Percentiles rank a stretch among this genome's conserved stretches.
Conservation (phyloP, 1,284 basidiomycete genomes). For the Hypsizygus ulmarius region DNA sequence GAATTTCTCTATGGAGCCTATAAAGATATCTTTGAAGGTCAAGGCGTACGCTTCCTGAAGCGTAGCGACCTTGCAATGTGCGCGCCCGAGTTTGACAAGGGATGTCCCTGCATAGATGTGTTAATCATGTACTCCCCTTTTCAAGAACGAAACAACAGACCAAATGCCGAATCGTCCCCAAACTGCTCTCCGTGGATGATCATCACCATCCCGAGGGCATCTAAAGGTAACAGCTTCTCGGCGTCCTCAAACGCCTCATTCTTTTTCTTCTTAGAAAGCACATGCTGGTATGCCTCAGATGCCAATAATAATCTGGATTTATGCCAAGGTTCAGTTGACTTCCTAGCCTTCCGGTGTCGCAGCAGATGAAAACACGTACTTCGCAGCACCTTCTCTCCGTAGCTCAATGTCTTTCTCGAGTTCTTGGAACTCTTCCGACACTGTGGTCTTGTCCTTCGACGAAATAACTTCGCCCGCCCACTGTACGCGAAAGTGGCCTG, state of each 20-base stretch:
- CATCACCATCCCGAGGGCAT: constrained; percentile 83
- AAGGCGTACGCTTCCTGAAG: constrained; percentile 78
- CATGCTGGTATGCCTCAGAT: constrained; percentile 59
- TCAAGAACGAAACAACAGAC: constrained; percentile 35
- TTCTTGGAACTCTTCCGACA: constrained; percentile 63
- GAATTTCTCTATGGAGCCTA: constrained; percentile 61
- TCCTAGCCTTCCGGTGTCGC: neutral
- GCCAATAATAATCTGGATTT: constrained; percentile 54
- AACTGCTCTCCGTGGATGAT: constrained; percentile 82
- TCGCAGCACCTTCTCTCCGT: constrained; percentile 57
- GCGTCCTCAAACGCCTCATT: constrained; percentile 54
- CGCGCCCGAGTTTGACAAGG: constrained; percentile 71
- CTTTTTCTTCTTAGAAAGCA: constrained; percentile 65
- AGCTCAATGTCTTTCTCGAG: constrained; percentile 72
- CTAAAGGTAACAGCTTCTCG: constrained; percentile 69
- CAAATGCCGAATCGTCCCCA: constrained; percentile 68
- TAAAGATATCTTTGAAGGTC: constrained; percentile 68
- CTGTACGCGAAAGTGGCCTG: constrained; percentile 37
- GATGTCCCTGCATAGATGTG: constrained; percentile 50
- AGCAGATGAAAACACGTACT: constrained; percentile 43
- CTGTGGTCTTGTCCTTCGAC: constrained; percentile 63
- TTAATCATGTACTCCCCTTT: neutral
- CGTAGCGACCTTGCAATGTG: constrained; percentile 77
- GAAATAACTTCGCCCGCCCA: constrained; percentile 79
- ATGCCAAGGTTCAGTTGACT: neutral